phyloP scores from a whole-genome alignment of 345 rosid species.

The Dimocarpus longan region DNA sequence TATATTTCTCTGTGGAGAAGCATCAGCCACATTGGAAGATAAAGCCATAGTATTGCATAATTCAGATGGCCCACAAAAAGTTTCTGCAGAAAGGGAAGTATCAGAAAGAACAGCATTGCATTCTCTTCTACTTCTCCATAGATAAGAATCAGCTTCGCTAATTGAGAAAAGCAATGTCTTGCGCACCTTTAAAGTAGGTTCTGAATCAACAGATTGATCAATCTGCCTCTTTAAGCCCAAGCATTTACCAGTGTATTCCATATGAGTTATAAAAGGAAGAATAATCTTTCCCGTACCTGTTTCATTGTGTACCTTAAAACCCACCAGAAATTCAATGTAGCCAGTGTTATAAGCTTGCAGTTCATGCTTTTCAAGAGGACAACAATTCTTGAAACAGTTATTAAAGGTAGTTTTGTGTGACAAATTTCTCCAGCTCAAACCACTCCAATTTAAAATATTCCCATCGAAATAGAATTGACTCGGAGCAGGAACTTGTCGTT shows the following conservation, averaged over 20 bases:
- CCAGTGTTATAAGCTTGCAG: background rate
- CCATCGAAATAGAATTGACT: slow-evolving; percentile 3
- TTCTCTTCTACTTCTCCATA: background rate
- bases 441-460: slow-evolving; percentile 5
- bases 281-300: background rate
- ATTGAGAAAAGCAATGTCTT: slow-evolving; percentile 2
- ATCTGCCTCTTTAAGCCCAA: slow-evolving; percentile 11
- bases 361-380: background rate
- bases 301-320: background rate
- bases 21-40: background rate
- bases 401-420: background rate
- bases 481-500: slow-evolving; percentile 4
- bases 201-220: slow-evolving; percentile 9
- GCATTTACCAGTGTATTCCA: slow-evolving; percentile 5
- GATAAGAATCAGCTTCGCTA: slow-evolving; percentile 5
- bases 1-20: slow-evolving; percentile 3
- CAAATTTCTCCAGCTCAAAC: slow-evolving; percentile 13
- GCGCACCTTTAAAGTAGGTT: slow-evolving; percentile 6
- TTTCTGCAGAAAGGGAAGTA: background rate
- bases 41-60: background rate
- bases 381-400: background rate
- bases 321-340: background rate
- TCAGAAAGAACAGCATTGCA: background rate
- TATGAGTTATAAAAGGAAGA: background rate
- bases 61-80: background rate